Conservation (phyloP, 441 rosid genomes). For the Pelargonium fulgidum region DNA sequence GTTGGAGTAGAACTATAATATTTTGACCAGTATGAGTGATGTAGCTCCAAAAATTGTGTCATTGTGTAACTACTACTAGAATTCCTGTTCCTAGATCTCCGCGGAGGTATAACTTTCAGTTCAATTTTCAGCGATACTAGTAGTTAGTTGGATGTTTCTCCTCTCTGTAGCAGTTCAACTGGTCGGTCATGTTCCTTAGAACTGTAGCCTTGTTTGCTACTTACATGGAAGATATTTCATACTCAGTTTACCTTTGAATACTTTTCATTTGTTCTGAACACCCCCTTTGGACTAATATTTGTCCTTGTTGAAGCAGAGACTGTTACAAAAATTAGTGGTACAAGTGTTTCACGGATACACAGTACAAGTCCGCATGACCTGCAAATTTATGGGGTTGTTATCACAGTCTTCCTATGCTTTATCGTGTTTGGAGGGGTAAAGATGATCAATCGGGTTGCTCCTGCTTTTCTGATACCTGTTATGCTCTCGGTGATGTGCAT, state of each 20-base stretch:
- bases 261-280: slow-evolving; percentile 12
- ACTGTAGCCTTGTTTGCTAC: background rate
- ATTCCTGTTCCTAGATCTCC: background rate
- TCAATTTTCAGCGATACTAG: background rate
- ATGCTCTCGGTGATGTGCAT: slow-evolving; percentile 84
- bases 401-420: slow-evolving; percentile 82
- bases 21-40: background rate
- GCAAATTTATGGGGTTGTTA: slow-evolving; percentile 90
- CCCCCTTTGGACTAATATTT: slow-evolving; percentile 15
- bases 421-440: slow-evolving; percentile 99
- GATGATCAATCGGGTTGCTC: slow-evolving; percentile 99
- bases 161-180: background rate
- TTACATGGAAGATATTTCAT: background rate
- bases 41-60: background rate
- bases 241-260: slow-evolving; percentile 9
- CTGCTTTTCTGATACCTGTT: slow-evolving; percentile 94
- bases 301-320: slow-evolving; percentile 53
- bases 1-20: background rate
- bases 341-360: slow-evolving; percentile 50
- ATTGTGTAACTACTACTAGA: background rate
- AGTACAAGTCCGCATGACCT: slow-evolving; percentile 88
- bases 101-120: background rate
- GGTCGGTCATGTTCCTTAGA: background rate
- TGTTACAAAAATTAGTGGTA: slow-evolving; percentile 61
- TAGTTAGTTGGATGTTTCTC: background rate